These are phyloP conservation scores for Urostyla sp. DNA, from an alignment of 73 alveolate species.

Conservation along the genomic window DNA sequence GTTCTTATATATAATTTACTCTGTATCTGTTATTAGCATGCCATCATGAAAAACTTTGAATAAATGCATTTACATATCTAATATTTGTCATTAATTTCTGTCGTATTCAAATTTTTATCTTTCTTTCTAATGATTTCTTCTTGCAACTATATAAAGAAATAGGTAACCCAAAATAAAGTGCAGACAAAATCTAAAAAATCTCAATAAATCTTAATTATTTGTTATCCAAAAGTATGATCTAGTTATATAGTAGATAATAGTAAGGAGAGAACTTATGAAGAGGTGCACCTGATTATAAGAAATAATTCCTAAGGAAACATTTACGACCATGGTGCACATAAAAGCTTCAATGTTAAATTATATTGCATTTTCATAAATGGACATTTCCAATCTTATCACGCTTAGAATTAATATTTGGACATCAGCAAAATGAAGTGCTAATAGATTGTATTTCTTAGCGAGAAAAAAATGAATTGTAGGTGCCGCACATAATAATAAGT, in stretches of 20 bases:
- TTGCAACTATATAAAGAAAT: slow-evolving; percentile 1
- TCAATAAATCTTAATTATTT: background rate
- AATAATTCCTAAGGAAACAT: background rate
- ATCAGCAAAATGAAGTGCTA: slow-evolving; percentile 1
- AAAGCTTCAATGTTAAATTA: slow-evolving; percentile 4
- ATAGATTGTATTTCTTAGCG: background rate
- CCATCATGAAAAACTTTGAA: slow-evolving; percentile 24
- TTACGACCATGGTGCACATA: background rate
- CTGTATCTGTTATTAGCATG: slow-evolving; percentile 11
- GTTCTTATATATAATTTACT: background rate
- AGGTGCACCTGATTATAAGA: background rate
- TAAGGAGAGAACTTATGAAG: background rate
- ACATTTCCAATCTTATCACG: background rate
- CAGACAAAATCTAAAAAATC: background rate
- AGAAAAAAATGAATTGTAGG: background rate
- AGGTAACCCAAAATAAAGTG: slow-evolving; percentile 2
- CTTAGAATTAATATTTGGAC: background rate
- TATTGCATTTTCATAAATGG: slow-evolving; percentile 4
- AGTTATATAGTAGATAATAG: background rate
- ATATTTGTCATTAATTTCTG: background rate
- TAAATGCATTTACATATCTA: slow-evolving; percentile 8
- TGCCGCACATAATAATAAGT: too few relatives aligned
- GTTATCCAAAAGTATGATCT: slow-evolving; percentile 18
- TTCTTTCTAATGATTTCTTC: background rate
- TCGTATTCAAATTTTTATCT: slow-evolving; percentile 5